Evolutionary conservation across 176 grass and related monocot species (phyloP).

Genomic region (Poa annua): DNA sequence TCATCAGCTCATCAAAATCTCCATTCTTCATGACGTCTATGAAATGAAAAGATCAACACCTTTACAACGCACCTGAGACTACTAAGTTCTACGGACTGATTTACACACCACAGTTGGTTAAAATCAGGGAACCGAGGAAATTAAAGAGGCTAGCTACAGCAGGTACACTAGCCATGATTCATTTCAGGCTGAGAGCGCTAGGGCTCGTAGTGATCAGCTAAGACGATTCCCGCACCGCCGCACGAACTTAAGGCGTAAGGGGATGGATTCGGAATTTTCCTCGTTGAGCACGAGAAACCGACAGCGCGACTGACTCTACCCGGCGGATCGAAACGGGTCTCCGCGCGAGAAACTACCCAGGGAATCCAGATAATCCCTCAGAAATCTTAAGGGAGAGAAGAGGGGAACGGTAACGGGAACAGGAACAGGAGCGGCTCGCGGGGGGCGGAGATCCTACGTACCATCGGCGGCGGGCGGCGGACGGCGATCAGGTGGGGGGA

Average conservation of each 20-base stretch:
- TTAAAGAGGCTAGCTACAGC: neutral
- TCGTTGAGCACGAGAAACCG: neutral
- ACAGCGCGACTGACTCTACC: neutral
- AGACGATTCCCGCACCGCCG: neutral
- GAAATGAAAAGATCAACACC: neutral
- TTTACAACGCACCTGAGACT: neutral
- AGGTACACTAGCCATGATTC: neutral
- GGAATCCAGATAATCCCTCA: neutral
- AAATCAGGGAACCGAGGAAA: neutral
- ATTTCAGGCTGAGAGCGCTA: neutral
- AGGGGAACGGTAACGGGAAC: no score
- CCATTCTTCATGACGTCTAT: neutral
- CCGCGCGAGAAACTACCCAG: neutral
- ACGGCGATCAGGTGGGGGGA: neutral
- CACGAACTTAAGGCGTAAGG: neutral
- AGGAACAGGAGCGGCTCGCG: neutral
- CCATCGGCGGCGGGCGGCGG: conserved; percentile 40
- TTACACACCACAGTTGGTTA: neutral
- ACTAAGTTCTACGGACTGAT: neutral
- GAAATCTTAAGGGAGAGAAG: neutral
- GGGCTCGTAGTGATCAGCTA: neutral
- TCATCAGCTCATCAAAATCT: neutral
- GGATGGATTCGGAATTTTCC: neutral
- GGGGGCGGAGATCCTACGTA: neutral
- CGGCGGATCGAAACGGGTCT: neutral